These are phyloP conservation scores for Cenchrus fungigraminus DNA, from an alignment of 176 grass and related monocot species.

Conservation along the genomic window DNA sequence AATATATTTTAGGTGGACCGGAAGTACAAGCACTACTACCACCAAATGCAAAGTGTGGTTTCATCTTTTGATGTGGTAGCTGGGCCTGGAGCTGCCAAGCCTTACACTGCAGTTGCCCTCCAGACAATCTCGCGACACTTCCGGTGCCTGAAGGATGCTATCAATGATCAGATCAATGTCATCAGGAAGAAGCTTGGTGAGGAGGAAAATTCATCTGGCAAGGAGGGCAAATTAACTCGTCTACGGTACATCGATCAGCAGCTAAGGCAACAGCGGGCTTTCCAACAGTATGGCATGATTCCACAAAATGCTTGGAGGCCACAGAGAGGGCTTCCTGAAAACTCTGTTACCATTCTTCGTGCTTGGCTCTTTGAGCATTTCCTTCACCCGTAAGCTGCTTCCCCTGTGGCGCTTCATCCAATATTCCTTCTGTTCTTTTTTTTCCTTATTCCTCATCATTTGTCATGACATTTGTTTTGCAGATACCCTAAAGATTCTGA, in stretches of 20 bases:
- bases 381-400: constrained; percentile 79
- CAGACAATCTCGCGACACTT: constrained; percentile 95
- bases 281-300: constrained; percentile 99
- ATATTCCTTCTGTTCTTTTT: neutral
- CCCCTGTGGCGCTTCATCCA: neutral
- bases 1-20: constrained; percentile 76
- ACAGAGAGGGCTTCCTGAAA: constrained; percentile 92
- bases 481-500: constrained; percentile 99
- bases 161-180: constrained; percentile 75
- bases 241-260: constrained; percentile 92
- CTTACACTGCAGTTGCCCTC: constrained; percentile 95
- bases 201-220: constrained; percentile 69
- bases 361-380: constrained; percentile 99
- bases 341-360: constrained; percentile 86
- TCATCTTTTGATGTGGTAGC: constrained; percentile 86
- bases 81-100: constrained; percentile 69
- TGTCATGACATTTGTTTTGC: constrained; percentile 34
- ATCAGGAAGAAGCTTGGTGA: constrained; percentile 89
- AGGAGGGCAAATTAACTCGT: constrained; percentile 72
- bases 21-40: constrained; percentile 95
- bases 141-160: constrained; percentile 90
- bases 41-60: constrained; percentile 92
- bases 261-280: constrained; percentile 77
- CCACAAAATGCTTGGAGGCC: constrained; percentile 94
- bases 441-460: constrained; percentile 22